phyloP scores from a whole-genome alignment of 108 stramenopile species.

The Seminavis robusta region DNA sequence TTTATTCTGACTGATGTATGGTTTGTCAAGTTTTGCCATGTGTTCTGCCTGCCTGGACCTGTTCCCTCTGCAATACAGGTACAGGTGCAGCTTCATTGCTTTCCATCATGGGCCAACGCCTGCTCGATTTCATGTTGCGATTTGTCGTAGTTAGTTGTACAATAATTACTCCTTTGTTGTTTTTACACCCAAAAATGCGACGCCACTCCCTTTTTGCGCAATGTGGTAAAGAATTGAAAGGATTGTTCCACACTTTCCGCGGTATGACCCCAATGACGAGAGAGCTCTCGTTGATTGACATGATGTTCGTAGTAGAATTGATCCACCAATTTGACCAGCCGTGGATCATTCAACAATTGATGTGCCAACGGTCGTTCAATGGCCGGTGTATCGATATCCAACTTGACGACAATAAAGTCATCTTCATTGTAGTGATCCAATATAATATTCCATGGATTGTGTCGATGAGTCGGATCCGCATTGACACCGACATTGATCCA shows the following conservation, averaged over 20 bases:
- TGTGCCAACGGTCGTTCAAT: constrained; percentile 44
- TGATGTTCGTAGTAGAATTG: constrained; percentile 81
- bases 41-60: too few species aligned
- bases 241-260: constrained; percentile 39
- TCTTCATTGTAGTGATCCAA: constrained; percentile 31
- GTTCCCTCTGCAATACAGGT: too few species aligned
- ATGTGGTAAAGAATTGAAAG: constrained; percentile 31
- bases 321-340: constrained; percentile 39
- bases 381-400: constrained; percentile 56
- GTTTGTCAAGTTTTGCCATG: too few species aligned
- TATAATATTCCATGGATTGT: constrained; percentile 51
- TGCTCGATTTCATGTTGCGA: too few species aligned
- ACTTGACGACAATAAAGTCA: constrained; percentile 65
- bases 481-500: constrained; percentile 56
- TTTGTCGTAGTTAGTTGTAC: too few species aligned
- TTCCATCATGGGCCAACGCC: too few species aligned
- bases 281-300: constrained; percentile 35
- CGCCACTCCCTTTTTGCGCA: constrained; percentile 31
- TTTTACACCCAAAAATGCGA: constrained; percentile 49
- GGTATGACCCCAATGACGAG: constrained; percentile 19
- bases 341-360: constrained; percentile 30
- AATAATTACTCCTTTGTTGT: too few species aligned
- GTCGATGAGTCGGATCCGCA: constrained; percentile 6
- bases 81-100: too few species aligned
- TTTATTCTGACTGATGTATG: too few species aligned